Evolutionary conservation across 2,329 filamentous ascomycete species (phyloP).

Genomic region (Hypocreales sp.): DNA sequence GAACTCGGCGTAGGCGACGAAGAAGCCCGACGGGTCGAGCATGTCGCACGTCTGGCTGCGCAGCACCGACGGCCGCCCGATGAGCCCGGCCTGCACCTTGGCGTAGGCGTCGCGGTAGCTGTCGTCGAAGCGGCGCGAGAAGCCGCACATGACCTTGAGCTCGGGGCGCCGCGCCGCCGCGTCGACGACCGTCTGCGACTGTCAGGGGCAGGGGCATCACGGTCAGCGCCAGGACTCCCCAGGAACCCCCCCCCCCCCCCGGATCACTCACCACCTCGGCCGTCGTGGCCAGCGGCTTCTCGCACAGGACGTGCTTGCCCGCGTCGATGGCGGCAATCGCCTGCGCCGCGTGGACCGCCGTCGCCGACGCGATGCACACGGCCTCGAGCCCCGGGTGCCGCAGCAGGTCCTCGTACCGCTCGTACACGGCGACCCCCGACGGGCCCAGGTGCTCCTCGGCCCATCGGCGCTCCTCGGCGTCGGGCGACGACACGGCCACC

Average conservation of each 20-base stretch:
- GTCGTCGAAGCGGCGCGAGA: slow-evolving; percentile 33
- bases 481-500: slow-evolving; percentile 31
- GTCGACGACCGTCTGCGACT: slow-evolving; percentile 42
- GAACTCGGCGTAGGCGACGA: slow-evolving; percentile 49
- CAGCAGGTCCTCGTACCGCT: slow-evolving; percentile 30
- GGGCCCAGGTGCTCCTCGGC: slow-evolving; percentile 25
- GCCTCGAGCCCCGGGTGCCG: slow-evolving; percentile 19
- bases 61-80: slow-evolving; percentile 44
- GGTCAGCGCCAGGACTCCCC: background rate
- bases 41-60: slow-evolving; percentile 54
- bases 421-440: slow-evolving; percentile 26
- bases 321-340: slow-evolving; percentile 37
- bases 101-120: slow-evolving; percentile 45
- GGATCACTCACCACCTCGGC: slow-evolving; percentile 40
- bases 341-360: slow-evolving; percentile 41
- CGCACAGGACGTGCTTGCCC: slow-evolving; percentile 40
- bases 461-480: slow-evolving; percentile 26
- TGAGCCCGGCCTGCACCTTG: slow-evolving; percentile 34
- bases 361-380: slow-evolving; percentile 23
- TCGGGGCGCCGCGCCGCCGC: slow-evolving; percentile 36
- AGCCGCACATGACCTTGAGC: slow-evolving; percentile 40
- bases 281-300: slow-evolving; percentile 43
- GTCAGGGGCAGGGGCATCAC: background rate
- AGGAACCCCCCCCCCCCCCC: too few species aligned
- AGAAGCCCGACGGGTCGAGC: slow-evolving; percentile 49